Evolutionary conservation across 768 basidiomycete genomes (phyloP).

Genomic region (Lyophyllum shimeji): DNA sequence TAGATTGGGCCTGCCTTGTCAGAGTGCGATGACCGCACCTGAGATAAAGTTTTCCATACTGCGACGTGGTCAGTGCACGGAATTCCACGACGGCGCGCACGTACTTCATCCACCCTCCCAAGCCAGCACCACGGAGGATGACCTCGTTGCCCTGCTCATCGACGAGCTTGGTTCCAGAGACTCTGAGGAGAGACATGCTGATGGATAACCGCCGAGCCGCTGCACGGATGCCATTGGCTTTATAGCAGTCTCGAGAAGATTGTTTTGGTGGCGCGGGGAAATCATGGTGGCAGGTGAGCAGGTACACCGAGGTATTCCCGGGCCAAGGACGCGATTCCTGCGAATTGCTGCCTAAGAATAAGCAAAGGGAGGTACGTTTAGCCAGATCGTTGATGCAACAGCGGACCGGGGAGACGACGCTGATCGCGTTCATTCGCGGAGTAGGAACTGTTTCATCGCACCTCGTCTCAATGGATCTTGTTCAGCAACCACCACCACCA

Average conservation of each 20-base stretch:
- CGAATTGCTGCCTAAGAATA: background rate
- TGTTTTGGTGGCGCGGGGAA: conserved; percentile 9
- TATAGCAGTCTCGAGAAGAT: conserved; percentile 11
- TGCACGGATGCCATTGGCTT: conserved; percentile 3
- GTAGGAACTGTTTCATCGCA: conserved; percentile 1
- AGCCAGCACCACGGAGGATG: conserved; percentile 69
- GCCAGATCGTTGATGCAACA: background rate
- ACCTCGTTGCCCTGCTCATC: conserved; percentile 56
- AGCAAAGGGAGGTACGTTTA: background rate
- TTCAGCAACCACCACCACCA: conserved; percentile 1
- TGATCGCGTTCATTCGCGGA: conserved; percentile 1
- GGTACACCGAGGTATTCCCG: conserved; percentile 20
- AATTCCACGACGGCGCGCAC: conserved; percentile 26
- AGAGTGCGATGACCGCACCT: conserved; percentile 29
- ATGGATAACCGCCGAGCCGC: background rate
- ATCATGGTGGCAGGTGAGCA: conserved; percentile 4
- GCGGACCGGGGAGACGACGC: background rate
- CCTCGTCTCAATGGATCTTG: conserved; percentile 1
- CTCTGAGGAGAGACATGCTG: conserved; percentile 55
- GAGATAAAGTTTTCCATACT: conserved; percentile 82
- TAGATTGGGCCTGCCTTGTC: background rate
- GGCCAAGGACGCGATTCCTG: conserved; percentile 9
- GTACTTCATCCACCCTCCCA: conserved; percentile 87
- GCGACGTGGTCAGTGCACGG: background rate
- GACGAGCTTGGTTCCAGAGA: conserved; percentile 60